phyloP scores from a whole-genome alignment of 2,329 filamentous ascomycete species.

The Massarina eburnea region DNA sequence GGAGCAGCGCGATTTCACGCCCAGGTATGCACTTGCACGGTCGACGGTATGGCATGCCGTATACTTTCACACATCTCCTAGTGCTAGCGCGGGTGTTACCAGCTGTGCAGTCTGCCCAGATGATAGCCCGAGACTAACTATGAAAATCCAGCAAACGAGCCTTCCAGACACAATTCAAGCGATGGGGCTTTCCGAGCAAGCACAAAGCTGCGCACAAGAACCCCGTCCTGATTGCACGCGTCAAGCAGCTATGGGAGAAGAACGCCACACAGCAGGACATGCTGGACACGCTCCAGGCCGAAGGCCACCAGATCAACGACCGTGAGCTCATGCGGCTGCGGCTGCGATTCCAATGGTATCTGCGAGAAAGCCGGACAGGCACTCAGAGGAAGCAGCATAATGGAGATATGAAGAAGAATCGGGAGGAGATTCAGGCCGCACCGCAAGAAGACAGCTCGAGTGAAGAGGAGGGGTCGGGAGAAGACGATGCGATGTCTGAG shows the following conservation, averaged over 20 bases:
- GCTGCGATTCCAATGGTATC: constrained; percentile 66
- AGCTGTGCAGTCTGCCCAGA: background rate
- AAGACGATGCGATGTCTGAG: constrained; percentile 2
- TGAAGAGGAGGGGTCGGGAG: constrained; percentile 5
- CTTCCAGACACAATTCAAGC: constrained; percentile 74
- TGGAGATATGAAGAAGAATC: constrained; percentile 6
- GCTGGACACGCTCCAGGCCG: constrained; percentile 67
- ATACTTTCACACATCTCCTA: constrained; percentile 10
- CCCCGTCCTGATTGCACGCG: constrained; percentile 64
- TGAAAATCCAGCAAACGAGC: constrained; percentile 65
- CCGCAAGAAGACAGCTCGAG: no score
- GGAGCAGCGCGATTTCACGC: constrained; percentile 65
- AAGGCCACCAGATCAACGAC: constrained; percentile 73
- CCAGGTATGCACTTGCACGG: constrained; percentile 57
- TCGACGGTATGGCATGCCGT: constrained; percentile 25
- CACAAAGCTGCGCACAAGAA: constrained; percentile 73
- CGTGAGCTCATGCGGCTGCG: constrained; percentile 71
- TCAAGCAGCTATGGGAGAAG: constrained; percentile 76
- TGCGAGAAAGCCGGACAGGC: constrained; percentile 49
- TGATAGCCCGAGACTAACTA: constrained; percentile 11
- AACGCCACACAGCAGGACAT: constrained; percentile 75
- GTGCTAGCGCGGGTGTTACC: background rate
- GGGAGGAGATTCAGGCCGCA: constrained; percentile 3
- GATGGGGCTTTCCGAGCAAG: constrained; percentile 78
- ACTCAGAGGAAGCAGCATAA: background rate